Base-by-base conservation (phyloP, 139 green algal species). In the Dunaliella primolecta region DNA sequence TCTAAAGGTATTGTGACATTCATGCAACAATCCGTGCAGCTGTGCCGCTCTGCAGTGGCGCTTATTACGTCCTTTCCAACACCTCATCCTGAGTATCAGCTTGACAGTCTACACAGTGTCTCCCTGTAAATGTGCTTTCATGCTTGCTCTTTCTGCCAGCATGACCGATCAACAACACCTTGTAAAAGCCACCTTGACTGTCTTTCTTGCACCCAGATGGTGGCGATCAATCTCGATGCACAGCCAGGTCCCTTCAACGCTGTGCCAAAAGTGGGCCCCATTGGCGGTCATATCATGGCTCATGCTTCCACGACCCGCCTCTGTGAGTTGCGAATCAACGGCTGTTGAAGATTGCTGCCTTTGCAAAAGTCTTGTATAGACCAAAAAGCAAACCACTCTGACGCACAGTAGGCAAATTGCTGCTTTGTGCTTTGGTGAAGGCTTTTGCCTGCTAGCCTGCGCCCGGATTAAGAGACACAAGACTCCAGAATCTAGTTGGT, bases 211-310 rank as follows among this genome's bases (percentile, higher is more conserved):
- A 15, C 24, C 75, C 84, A 91, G 90, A 90, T 95, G 83, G 97
- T 99, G 36, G 94, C 96, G 56, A 96, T 95, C 32, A 97, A 98
- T 78, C 89, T 98, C 72, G 97, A 99, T 80, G 97, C 94, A 35
- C 87, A 81, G 0, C 82, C 84, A 1, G 91, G 81, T n/a, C 77
- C 76, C 38, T 97, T 98, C 92, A 98, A 98, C 90, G 91, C 94
- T n/a, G 97, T 94, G 0, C 96, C 95, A 2, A 83, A 86, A 29
- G 87, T 99, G n/a, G 99, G 99, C 91, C 95, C 97, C 24, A 98
- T 99, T 84, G 97, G 97, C 31, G 97, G 97, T 78, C 99, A 99
- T 91, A 99, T 99, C 90, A 98, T 99, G 94, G 97, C 97, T n/a
- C 97, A 99, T 89, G 97, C 97, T 31, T 96, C 97, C n/a, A 99